Conservation (phyloP, 1,284 basidiomycete species). For the Ganoderma meredithae region DNA sequence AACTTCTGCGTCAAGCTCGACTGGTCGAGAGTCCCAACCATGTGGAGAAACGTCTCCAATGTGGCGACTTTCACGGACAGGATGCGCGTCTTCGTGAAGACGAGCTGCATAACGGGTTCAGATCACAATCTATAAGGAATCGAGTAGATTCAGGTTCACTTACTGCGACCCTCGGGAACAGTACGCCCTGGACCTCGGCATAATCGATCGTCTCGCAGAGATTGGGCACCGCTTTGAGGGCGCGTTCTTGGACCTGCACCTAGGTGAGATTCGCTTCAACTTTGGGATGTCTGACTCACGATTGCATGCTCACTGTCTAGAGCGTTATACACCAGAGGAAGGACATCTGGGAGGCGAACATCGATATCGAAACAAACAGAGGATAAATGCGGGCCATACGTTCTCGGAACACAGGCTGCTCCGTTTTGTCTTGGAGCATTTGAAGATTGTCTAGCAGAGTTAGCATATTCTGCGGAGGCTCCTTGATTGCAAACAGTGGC, state of each 20-base stretch:
- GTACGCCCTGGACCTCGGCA: slow-evolving; percentile 85
- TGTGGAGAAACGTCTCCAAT: slow-evolving; percentile 85
- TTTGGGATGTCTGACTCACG: slow-evolving; percentile 47
- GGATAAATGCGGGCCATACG: slow-evolving; percentile 59
- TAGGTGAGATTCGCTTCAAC: slow-evolving; percentile 23
- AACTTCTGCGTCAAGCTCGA: slow-evolving; percentile 92
- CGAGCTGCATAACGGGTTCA: slow-evolving; percentile 57
- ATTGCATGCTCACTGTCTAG: slow-evolving; percentile 91
- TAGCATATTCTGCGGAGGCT: slow-evolving; percentile 97
- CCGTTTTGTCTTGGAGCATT: slow-evolving; percentile 91
- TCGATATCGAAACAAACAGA: background rate
- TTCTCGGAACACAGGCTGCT: slow-evolving; percentile 87
- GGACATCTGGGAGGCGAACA: slow-evolving; percentile 70
- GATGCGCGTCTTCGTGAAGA: slow-evolving; percentile 90
- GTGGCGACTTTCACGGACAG: slow-evolving; percentile 91
- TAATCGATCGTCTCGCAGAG: slow-evolving; percentile 95
- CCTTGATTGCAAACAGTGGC: slow-evolving; percentile 90
- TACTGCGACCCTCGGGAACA: slow-evolving; percentile 90
- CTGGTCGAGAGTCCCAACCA: slow-evolving; percentile 96
- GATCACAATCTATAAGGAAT: too few relatives aligned
- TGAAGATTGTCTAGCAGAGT: slow-evolving; percentile 90
- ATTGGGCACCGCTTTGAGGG: slow-evolving; percentile 84
- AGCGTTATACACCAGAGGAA: slow-evolving; percentile 95
- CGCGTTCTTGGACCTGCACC: slow-evolving; percentile 87
- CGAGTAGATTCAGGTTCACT: slow-evolving; percentile 39